Percentiles rank a stretch among this genome's conserved stretches.
Conservation (phyloP, 2,329 filamentous ascomycete species). For the Niveomyces coronatus region DNA sequence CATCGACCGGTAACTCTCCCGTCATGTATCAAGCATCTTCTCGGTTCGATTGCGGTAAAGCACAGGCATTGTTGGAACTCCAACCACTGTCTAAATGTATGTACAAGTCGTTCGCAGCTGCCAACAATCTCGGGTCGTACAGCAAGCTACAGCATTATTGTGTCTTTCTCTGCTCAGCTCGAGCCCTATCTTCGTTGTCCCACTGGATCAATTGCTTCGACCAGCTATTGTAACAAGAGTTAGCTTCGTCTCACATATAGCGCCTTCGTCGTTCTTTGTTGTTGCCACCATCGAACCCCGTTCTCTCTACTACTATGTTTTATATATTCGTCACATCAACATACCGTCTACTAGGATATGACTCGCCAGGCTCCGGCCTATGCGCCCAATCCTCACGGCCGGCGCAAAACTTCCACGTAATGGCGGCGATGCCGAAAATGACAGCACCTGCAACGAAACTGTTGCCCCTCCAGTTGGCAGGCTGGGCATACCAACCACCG, state of each 20-base stretch:
- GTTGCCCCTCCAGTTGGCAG: conserved; percentile 90
- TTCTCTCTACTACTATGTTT: not conserved
- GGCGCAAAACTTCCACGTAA: conserved; percentile 63
- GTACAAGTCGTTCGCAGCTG: conserved; percentile 7
- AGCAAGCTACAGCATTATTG: conserved; percentile 14
- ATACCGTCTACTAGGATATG: conserved; percentile 78
- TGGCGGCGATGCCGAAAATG: conserved; percentile 55
- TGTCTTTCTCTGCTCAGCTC: conserved; percentile 21
- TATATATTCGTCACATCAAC: conserved; percentile 22
- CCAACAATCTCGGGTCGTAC: too few species aligned
- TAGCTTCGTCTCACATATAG: not conserved
- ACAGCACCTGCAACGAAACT: conserved; percentile 65
- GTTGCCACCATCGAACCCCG: not conserved
- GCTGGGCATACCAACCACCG: conserved; percentile 95
- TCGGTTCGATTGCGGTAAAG: not conserved
- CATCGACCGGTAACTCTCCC: too few species aligned
- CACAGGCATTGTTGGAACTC: conserved; percentile 2
- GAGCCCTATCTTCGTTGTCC: conserved; percentile 31
- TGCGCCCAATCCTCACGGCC: conserved; percentile 61
- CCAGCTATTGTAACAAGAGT: conserved; percentile 25
- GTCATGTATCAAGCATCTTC: too few species aligned
- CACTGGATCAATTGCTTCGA: conserved; percentile 35
- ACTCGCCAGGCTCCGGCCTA: conserved; percentile 67
- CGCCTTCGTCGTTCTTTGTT: not conserved
- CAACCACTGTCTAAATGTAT: conserved; percentile 8